Conservation (phyloP, 805 yeast species). For the Myxozyma lipomycoides region DNA sequence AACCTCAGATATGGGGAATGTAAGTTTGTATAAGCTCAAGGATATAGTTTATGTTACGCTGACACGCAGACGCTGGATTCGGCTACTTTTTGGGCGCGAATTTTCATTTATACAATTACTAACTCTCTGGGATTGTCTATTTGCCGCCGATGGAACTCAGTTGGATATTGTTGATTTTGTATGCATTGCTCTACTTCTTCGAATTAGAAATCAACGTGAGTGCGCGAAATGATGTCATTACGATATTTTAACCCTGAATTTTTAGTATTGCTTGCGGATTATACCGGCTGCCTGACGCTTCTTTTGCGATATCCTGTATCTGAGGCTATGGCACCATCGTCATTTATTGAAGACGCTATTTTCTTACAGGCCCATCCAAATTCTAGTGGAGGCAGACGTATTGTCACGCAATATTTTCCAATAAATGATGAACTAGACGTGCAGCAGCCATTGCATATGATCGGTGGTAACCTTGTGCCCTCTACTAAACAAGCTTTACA, state of each 20-base stretch:
- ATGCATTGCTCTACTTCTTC: conserved; percentile 36
- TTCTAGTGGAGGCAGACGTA: conserved; percentile 18
- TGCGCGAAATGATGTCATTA: neutral
- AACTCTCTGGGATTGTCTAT: conserved; percentile 38
- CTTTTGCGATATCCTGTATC: conserved; percentile 24
- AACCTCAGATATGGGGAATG: conserved; percentile 41
- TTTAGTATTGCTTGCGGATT: conserved; percentile 17
- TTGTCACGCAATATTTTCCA: conserved; percentile 17
- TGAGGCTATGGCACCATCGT: conserved; percentile 16
- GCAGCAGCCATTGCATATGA: conserved; percentile 19
- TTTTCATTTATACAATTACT: conserved; percentile 34
- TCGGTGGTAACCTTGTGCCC: conserved; percentile 18
- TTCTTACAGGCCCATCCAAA: conserved; percentile 23
- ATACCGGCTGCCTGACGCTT: conserved; percentile 22
- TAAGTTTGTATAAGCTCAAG: neutral
- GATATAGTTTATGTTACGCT: neutral
- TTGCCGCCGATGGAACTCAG: conserved; percentile 35
- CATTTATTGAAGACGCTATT: conserved; percentile 26
- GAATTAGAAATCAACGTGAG: conserved; percentile 29
- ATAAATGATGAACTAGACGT: neutral
- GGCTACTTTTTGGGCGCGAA: conserved; percentile 39
- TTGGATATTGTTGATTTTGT: conserved; percentile 37
- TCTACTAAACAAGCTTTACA: conserved; percentile 7
- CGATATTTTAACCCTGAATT: neutral
- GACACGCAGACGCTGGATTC: conserved; percentile 34